Evolutionary conservation across 2,329 filamentous ascomycete species (phyloP), one percentile per base, ranked within the genome.

Genomic region (Hypoxylon sp.): DNA sequence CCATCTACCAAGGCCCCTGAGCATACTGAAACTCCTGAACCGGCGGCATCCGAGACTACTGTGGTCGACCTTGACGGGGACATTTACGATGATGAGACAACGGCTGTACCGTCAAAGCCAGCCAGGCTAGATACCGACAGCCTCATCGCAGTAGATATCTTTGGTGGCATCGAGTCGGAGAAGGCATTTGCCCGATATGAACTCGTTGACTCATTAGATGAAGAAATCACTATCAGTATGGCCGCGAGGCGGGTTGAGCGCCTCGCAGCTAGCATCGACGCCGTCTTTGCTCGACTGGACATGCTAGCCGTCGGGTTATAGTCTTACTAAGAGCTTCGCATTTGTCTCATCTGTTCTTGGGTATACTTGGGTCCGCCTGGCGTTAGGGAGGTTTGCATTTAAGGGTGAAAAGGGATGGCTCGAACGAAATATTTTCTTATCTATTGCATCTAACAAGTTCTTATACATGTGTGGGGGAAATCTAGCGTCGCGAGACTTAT

Each of bases 161-260:
- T 88, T 50, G 85, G 85, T 51, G 86, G 86, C 40, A 81, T 92
- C 66, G 82, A 86, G 67, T 77, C 86, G 1, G 90, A 92, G 73
- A 95, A 95, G 84, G 81, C 85, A 2, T 82, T 89, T 53, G 82
- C 87, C 13, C 85, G 87, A 54, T 89, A 88, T 74, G 88, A 92
- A 72, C 85, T 94, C n/a, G 82, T 92, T 31, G 86, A 92, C 61
- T 83, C 82, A 27, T 82, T 84, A 0, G 82, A 86, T 65, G 85
- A 87, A 59, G 85, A 85, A 56, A 77, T 77, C 7, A 74, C 78
- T 27, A 83, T 84, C 30, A 77, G 77, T 7, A 71, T 84, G 20
- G 82, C 85, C 42, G 82, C 86, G 79, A 83, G 81, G 54, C 82
- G 85, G 30, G 82, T 88, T 54, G 82, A 86, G 75, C 83, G 82